Base-by-base conservation (phyloP, 352 stramenopile genomes). In the Albugo laibachii region DNA sequence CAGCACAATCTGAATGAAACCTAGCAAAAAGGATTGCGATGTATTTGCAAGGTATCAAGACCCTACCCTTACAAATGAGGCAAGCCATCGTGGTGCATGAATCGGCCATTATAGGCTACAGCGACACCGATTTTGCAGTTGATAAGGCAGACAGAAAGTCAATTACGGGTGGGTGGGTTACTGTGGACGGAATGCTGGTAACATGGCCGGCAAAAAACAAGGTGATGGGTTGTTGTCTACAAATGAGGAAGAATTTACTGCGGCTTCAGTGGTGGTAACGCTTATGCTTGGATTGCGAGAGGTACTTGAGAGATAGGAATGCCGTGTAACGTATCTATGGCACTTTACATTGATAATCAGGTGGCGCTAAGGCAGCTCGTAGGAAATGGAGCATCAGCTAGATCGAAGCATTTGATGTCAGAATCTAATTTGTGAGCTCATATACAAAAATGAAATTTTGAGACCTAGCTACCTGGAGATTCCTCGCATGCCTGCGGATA, bases 241-340 rank as follows among this genome's bases (percentile, higher is more conserved):
- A 0, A 61, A 53, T 27, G 57, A 62, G 40, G 43, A 50, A 1
- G 47, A 62, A 24, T 55, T 53, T 15, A 49, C 56, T 4, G 24
- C 52, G 0, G 52, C 47, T 1, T 47, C 52, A 3, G 24, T 45
- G 15, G 52, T 27, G 1, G 45, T 41, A 6, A 4, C 18, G 38
- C 41, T 55, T 13, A 24, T 43, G n/a, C 15, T 58, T 8, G 44
- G 52, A 1, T 2, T 58, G 11, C 36, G 20, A 1, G 52, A 55
- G 44, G 27, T 59, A 21, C 46, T 48, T 15, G 2, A 14, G 47
- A 62, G 13, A 10, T 58, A 18, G 43, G 38, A 0, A 27, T 50
- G 21, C 24, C 11, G 31, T 10, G 14, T 16, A 45, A 41, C 11
- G 24, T 10, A 8, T 10, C 24, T 31, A 47, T 50, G 24, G 3